Evolutionary conservation across 768 basidiomycete species (phyloP), one percentile per base, ranked within the genome.

Genomic region (Royoungia palumana): DNA sequence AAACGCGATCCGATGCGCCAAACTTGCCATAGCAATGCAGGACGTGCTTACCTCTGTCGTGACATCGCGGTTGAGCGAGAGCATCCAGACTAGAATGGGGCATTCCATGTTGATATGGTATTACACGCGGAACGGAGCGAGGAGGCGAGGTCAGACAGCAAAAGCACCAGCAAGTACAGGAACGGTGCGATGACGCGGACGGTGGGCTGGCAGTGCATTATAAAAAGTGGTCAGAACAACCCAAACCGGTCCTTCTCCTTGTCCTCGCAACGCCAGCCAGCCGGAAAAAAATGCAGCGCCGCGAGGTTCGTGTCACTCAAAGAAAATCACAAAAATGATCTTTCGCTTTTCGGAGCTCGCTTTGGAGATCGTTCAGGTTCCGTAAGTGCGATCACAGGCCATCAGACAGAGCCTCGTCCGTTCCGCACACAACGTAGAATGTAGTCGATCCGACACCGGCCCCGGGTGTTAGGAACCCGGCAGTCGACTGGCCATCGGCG

Each of bases 31-130:
- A 37, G 35, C 9, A 13, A 36, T 14, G 25, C 25, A 25, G 30
- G n/a, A 34, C 30, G 24, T 5, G 43, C 30, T 22, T 5, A 49
- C 87, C 64, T 82, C 78, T 65, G 74, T 72, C 12, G 81, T 78
- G 62, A 88, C 80, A 64, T 87, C 85, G 46, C 87, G 74, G 57
- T 88, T 88, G 62, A 87, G 68, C 5, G 83, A 85, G 43, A 89
- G 70, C 83, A 88, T 87, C 87, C 87, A 89, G 20, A 87, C 82
- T 22, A 89, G 75, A 53, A 89, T 80, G 11, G 84, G 83, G 62
- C 79, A 82, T 48, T 83, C 82, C 71, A 76, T 67, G 9, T 55
- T 34, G 32, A 41, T 51, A 43, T 35, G 42, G 38, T 42, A 37
- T 56, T 27, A 42, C 25, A 12, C 14, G 27, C 25, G 30, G n/a